These are phyloP conservation scores for Hirsutella rhossiliensis DNA, from an alignment of 2,329 filamentous ascomycete species.

Conservation along the genomic window DNA sequence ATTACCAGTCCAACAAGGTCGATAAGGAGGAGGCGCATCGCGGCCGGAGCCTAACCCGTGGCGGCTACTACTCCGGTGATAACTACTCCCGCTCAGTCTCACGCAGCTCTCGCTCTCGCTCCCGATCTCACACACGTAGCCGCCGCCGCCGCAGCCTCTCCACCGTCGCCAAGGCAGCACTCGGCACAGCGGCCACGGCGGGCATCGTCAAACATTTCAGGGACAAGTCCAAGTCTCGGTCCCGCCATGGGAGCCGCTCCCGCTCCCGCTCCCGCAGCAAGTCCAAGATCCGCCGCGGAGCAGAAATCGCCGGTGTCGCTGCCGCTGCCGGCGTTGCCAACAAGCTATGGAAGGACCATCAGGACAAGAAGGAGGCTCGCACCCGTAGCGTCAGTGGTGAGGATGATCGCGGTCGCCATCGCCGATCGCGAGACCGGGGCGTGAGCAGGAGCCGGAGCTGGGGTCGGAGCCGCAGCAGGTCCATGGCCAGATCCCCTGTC, in stretches of 20 bases:
- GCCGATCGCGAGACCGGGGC: conserved; percentile 22
- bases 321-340: conserved; percentile 48
- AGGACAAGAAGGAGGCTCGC: conserved; percentile 44
- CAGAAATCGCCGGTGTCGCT: conserved; percentile 48
- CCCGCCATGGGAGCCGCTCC: conserved; percentile 11
- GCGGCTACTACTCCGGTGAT: conserved; percentile 25
- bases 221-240: conserved; percentile 31
- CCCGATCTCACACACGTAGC: conserved; percentile 27
- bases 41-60: conserved; percentile 40
- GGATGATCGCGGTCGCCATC: conserved; percentile 23
- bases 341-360: conserved; percentile 47
- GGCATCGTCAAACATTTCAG: conserved; percentile 46
- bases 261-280: conserved; percentile 26
- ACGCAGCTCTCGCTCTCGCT: conserved; percentile 25
- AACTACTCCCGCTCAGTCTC: conserved; percentile 26
- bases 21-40: conserved; percentile 46
- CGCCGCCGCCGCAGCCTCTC: conserved; percentile 35
- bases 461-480: conserved; percentile 35
- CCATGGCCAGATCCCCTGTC: conserved; percentile 36
- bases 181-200: conserved; percentile 44
- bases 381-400: conserved; percentile 18
- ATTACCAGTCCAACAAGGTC: conserved; percentile 46
- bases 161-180: conserved; percentile 41
- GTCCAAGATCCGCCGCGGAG: conserved; percentile 38
- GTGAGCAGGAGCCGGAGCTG: conserved; percentile 8